phyloP scores from a whole-genome alignment of 352 stramenopile species.

The Pythium rishiriense region DNA sequence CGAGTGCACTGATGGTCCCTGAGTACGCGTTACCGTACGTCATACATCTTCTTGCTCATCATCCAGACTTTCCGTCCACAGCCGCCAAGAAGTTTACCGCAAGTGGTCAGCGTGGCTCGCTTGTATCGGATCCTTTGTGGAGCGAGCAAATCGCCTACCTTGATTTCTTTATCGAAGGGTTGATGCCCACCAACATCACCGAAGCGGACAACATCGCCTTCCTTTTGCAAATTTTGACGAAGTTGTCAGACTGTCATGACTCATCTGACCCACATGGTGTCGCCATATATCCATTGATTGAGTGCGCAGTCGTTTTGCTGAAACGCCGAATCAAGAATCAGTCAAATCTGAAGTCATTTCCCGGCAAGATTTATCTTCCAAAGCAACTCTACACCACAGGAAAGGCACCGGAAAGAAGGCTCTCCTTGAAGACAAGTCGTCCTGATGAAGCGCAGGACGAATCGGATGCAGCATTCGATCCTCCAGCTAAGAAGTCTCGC shows the following conservation, averaged over 20 bases:
- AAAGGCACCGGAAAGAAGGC: conserved; percentile 12
- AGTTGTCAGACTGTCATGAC: conserved; percentile 76
- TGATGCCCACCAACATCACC: conserved; percentile 53
- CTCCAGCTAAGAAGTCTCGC: conserved; percentile 29
- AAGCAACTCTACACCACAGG: conserved; percentile 59
- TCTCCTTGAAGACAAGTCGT: neutral
- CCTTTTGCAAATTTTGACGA: conserved; percentile 78
- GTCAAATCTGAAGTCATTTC: conserved; percentile 81
- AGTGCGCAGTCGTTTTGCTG: conserved; percentile 52
- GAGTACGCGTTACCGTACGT: conserved; percentile 83
- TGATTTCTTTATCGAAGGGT: conserved; percentile 69
- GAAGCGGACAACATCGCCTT: conserved; percentile 86
- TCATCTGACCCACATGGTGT: conserved; percentile 36
- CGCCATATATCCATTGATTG: conserved; percentile 66
- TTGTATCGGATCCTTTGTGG: conserved; percentile 47
- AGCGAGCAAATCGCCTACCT: conserved; percentile 56
- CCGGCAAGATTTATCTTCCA: conserved; percentile 80
- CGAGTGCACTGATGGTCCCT: conserved; percentile 70
- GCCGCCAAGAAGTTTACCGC: conserved; percentile 32
- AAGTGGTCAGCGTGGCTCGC: conserved; percentile 29
- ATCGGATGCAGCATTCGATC: neutral
- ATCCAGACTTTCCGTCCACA: conserved; percentile 58
- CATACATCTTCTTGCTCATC: conserved; percentile 81
- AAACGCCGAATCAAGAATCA: conserved; percentile 88
- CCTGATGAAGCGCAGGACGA: neutral